phyloP scores from a whole-genome alignment of 441 rosid genomes.

The Mallotus repandus region DNA sequence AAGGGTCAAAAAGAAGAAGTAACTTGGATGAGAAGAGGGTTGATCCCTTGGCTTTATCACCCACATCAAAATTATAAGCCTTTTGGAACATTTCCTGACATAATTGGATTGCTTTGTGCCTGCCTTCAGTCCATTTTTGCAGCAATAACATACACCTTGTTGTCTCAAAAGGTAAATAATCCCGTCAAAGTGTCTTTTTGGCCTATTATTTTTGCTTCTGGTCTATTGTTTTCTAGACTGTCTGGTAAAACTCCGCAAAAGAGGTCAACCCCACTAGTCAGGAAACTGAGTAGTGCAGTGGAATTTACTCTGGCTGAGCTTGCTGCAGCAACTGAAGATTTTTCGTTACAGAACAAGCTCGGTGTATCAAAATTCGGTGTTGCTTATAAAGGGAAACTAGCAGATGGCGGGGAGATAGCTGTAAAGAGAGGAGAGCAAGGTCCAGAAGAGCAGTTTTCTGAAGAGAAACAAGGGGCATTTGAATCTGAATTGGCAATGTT shows the following conservation, averaged over 20 bases:
- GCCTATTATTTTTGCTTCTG: constrained; percentile 11
- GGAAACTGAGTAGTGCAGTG: not conserved
- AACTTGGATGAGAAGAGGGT: constrained; percentile 4
- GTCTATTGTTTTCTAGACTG: not conserved
- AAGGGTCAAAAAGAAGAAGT: not conserved
- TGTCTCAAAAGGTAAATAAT: constrained; percentile 1
- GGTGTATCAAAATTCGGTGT: not conserved
- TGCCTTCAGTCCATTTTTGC: constrained; percentile 6
- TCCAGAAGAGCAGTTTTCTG: constrained; percentile 35
- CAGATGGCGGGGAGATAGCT: constrained; percentile 51
- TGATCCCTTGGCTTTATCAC: constrained; percentile 14
- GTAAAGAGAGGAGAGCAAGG: constrained; percentile 60
- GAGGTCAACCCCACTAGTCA: not conserved
- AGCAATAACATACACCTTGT: not conserved
- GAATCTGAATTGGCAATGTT: constrained; percentile 64
- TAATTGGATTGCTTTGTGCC: constrained; percentile 1
- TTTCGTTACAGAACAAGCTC: not conserved
- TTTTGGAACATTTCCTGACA: constrained; percentile 17
- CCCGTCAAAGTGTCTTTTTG: constrained; percentile 4
- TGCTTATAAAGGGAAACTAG: constrained; percentile 7
- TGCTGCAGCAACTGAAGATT: constrained; percentile 6
- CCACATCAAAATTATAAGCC: constrained; percentile 5
- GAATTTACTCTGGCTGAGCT: constrained; percentile 5
- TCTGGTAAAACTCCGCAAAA: not conserved
- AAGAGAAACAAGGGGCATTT: constrained; percentile 74